Percentiles rank a stretch among this genome's conserved stretches.
Evolutionary conservation across 176 grass and related monocot species (phyloP).

Genomic region (Bolboschoenus planiculmis): DNA sequence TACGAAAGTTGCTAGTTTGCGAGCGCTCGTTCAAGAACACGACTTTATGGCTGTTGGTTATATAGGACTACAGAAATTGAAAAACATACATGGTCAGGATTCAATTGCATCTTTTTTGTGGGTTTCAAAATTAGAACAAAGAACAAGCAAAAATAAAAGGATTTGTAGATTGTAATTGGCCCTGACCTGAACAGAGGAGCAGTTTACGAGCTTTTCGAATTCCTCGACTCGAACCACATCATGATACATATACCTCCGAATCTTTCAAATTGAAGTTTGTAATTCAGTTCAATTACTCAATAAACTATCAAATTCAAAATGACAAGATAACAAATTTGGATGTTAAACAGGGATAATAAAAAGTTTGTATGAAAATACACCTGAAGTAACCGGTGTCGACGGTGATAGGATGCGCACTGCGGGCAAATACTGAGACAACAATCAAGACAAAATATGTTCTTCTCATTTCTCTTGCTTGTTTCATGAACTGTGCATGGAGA

Average conservation of each 20-base stretch:
- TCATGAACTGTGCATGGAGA: conserved; percentile 54
- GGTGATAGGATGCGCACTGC: conserved; percentile 64
- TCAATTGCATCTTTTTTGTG: neutral
- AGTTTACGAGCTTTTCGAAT: conserved; percentile 87
- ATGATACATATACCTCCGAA: conserved; percentile 88
- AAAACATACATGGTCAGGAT: conserved; percentile 1
- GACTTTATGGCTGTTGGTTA: conserved; percentile 41
- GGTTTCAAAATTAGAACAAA: neutral
- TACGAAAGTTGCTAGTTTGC: conserved; percentile 32
- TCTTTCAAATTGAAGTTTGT: conserved; percentile 20
- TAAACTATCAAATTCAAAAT: neutral
- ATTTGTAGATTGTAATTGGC: neutral
- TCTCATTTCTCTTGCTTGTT: conserved; percentile 86
- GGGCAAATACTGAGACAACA: conserved; percentile 85
- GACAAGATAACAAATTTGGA: too few relatives aligned
- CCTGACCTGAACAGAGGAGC: conserved; percentile 79
- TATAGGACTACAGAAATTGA: conserved; percentile 29
- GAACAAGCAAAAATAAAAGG: neutral
- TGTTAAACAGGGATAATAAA: too few relatives aligned
- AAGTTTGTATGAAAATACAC: conserved; percentile 26
- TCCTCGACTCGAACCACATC: conserved; percentile 90
- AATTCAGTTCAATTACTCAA: neutral
- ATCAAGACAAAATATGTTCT: conserved; percentile 98
- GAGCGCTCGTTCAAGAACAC: conserved; percentile 38
- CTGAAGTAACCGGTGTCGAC: conserved; percentile 65